Evolutionary conservation across 306 rosid genomes (phyloP).

Genomic region (Aeschynomene evenia): DNA sequence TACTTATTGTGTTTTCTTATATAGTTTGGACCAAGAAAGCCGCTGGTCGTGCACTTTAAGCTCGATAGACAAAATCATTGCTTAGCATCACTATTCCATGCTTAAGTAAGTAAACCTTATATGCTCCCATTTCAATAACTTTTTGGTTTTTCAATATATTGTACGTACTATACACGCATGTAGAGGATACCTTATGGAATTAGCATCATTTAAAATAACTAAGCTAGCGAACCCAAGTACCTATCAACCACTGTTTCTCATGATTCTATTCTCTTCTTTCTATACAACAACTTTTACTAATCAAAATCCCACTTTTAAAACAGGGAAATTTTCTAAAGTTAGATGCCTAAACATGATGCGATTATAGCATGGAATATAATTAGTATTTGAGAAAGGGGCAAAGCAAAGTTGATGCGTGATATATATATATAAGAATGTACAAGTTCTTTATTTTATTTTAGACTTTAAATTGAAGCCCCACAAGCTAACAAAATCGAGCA

Average conservation of each 20-base stretch:
- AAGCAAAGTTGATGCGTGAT: neutral
- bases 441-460: neutral
- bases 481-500: neutral
- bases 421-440: slow-evolving; percentile 15
- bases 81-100: slow-evolving; percentile 31
- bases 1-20: slow-evolving; percentile 19
- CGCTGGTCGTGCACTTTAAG: neutral
- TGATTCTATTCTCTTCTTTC: slow-evolving; percentile 42
- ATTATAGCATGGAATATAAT: slow-evolving; percentile 14
- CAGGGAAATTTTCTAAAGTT: neutral
- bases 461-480: slow-evolving; percentile 14
- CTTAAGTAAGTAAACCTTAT: slow-evolving; percentile 38
- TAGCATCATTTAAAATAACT: slow-evolving; percentile 11
- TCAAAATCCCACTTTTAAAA: slow-evolving; percentile 17
- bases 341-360: slow-evolving; percentile 19
- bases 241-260: slow-evolving; percentile 38
- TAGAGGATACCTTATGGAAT: neutral
- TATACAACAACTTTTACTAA: slow-evolving; percentile 31
- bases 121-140: slow-evolving; percentile 11
- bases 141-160: slow-evolving; percentile 31
- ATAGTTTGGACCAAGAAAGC: slow-evolving; percentile 37
- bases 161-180: neutral
- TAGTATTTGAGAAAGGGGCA: slow-evolving; percentile 5
- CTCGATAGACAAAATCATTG: slow-evolving; percentile 43
- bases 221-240: slow-evolving; percentile 21